These are phyloP conservation scores for Chaetomium strumarium DNA, from an alignment of 2,329 filamentous ascomycete species.

Conservation along the genomic window DNA sequence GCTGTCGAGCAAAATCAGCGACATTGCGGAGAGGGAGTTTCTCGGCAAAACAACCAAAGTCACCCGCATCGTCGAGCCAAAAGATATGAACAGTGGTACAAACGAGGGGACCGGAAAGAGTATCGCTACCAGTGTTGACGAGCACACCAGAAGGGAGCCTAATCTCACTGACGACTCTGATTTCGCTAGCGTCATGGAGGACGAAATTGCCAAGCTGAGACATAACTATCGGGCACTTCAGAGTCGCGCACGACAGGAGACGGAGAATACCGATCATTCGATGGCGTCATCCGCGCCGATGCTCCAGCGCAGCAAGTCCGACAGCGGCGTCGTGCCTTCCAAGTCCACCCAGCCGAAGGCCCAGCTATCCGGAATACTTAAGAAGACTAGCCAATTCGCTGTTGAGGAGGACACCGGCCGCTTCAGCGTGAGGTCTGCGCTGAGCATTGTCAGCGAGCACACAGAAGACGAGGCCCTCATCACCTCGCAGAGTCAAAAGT, in stretches of 20 bases:
- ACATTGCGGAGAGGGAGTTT: constrained; percentile 26
- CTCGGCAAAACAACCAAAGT: constrained; percentile 29
- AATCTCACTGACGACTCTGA: constrained; percentile 32
- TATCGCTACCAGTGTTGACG: constrained; percentile 31
- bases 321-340: constrained; percentile 15
- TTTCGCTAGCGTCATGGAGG: constrained; percentile 29
- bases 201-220: constrained; percentile 27
- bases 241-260: constrained; percentile 21
- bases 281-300: constrained; percentile 24
- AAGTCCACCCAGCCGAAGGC: constrained; percentile 17
- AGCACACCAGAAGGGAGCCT: constrained; percentile 34
- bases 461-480: constrained; percentile 20
- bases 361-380: constrained; percentile 31
- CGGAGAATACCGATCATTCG: constrained; percentile 27
- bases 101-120: constrained; percentile 33
- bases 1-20: constrained; percentile 23
- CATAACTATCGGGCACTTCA: constrained; percentile 23
- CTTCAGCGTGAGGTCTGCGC: constrained; percentile 32
- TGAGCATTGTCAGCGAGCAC: constrained; percentile 29
- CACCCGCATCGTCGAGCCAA: constrained; percentile 31
- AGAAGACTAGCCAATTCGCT: constrained; percentile 30
- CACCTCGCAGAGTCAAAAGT: constrained; percentile 12
- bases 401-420: constrained; percentile 31
- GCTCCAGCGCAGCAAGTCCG: constrained; percentile 19
- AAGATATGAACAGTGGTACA: constrained; percentile 20